A percentile compares a stretch with the other conserved stretches of the same genome.
These are phyloP conservation scores for Trichophyton rubrum DNA, from an alignment of 2,329 filamentous ascomycete genomes.

Conservation along the genomic window DNA sequence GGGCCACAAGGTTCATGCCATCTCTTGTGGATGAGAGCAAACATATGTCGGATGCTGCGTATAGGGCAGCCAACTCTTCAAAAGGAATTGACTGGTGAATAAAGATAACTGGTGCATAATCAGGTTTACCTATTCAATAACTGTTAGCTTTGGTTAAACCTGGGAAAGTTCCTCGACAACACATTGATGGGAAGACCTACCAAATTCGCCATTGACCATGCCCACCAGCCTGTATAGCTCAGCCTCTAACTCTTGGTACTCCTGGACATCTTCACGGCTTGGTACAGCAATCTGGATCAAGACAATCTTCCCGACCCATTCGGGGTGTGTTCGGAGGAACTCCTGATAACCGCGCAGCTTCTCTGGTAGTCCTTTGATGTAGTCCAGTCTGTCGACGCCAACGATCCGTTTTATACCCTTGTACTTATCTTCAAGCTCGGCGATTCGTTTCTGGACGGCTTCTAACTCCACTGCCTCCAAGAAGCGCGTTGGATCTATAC, in stretches of 20 bases:
- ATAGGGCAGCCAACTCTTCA: constrained; percentile 84
- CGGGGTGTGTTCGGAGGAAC: constrained; percentile 78
- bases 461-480: constrained; percentile 58
- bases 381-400: constrained; percentile 80
- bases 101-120: constrained; percentile 94
- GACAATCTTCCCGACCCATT: constrained; percentile 85
- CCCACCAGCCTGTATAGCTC: constrained; percentile 83
- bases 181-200: constrained; percentile 29
- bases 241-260: constrained; percentile 65
- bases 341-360: constrained; percentile 89
- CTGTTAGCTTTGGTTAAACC: background rate
- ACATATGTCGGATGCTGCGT: constrained; percentile 77
- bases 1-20: constrained; percentile 94
- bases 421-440: constrained; percentile 63
- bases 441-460: constrained; percentile 58
- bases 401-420: constrained; percentile 86
- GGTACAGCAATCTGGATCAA: constrained; percentile 91
- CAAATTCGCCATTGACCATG: constrained; percentile 81
- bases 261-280: constrained; percentile 63
- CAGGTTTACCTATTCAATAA: constrained; percentile 52
- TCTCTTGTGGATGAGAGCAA: constrained; percentile 82
- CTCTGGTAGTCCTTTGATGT: constrained; percentile 80
- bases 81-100: constrained; percentile 89
- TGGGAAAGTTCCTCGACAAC: background rate
- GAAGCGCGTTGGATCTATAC: constrained; percentile 90